A percentile compares a stretch with the other conserved stretches of the same genome.
phyloP scores from a whole-genome alignment of 148 eudicot species.

The Agrostemma githago region DNA sequence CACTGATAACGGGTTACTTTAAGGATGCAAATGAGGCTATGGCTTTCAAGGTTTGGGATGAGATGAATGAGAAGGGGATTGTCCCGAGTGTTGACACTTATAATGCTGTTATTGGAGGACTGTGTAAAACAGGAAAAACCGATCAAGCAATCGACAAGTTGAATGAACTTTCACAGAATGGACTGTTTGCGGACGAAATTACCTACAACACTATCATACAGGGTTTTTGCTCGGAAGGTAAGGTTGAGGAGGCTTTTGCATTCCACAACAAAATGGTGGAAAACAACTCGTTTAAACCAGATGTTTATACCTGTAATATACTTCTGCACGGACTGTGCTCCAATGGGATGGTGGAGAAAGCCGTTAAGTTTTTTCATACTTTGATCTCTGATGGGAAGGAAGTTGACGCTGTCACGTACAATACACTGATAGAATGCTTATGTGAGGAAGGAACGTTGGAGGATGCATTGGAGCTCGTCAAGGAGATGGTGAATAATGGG shows the following conservation, averaged over 20 bases:
- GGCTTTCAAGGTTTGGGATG: slow-evolving; percentile 71
- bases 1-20: slow-evolving; percentile 60
- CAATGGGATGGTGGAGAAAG: slow-evolving; percentile 76
- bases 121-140: slow-evolving; percentile 19
- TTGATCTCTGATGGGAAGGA: slow-evolving; percentile 66
- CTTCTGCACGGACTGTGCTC: slow-evolving; percentile 74
- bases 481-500: slow-evolving; percentile 58
- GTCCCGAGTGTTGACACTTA: slow-evolving; percentile 61
- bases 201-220: slow-evolving; percentile 79
- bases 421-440: slow-evolving; percentile 57
- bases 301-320: slow-evolving; percentile 69
- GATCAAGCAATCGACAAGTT: slow-evolving; percentile 55
- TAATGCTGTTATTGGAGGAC: slow-evolving; percentile 66
- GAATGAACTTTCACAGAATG: slow-evolving; percentile 70
- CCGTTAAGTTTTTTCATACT: slow-evolving; percentile 18
- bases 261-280: slow-evolving; percentile 30
- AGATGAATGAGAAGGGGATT: slow-evolving; percentile 59
- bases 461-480: slow-evolving; percentile 26
- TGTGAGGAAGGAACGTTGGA: slow-evolving; percentile 57
- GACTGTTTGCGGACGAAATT: slow-evolving; percentile 63
- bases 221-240: slow-evolving; percentile 79
- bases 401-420: slow-evolving; percentile 66
- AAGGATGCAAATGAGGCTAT: slow-evolving; percentile 45
- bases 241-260: slow-evolving; percentile 74
- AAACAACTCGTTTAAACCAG: slow-evolving; percentile 63